Percentiles rank a stretch among this genome's conserved stretches.
Conservation (phyloP, 192 early-diverging fungal genomes). For the Backusella macrospora region DNA sequence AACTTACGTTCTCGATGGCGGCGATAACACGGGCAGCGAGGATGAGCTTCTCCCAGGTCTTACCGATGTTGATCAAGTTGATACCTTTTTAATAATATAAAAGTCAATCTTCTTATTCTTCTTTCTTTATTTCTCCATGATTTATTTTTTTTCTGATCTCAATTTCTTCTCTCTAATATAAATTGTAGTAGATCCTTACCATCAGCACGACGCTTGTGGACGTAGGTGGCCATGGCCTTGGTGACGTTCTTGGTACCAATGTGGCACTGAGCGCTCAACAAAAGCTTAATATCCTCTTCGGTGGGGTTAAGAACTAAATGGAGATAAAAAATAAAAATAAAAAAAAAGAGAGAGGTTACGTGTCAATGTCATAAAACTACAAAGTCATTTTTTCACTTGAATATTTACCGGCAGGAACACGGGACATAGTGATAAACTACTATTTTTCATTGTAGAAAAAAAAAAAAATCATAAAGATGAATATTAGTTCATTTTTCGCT, state of each 20-base stretch:
- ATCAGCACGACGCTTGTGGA: slow-evolving; percentile 95
- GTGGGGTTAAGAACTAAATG: slow-evolving; percentile 65
- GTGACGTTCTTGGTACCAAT: slow-evolving; percentile 97
- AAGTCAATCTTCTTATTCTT: neutral
- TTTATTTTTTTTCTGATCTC: neutral
- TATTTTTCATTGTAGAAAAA: neutral
- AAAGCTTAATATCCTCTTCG: slow-evolving; percentile 90
- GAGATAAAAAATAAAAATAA: neutral
- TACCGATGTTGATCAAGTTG: slow-evolving; percentile 98
- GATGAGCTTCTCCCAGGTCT: slow-evolving; percentile 99
- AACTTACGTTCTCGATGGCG: slow-evolving; percentile 87
- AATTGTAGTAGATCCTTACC: slow-evolving; percentile 49
- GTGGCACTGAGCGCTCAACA: slow-evolving; percentile 96
- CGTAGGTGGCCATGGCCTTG: slow-evolving; percentile 92
- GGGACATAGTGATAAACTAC: slow-evolving; percentile 17
- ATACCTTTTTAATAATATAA: slow-evolving; percentile 58
- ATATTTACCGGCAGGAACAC: slow-evolving; percentile 17
- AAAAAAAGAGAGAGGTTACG: neutral
- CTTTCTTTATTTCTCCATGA: neutral
- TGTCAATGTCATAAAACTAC: neutral
- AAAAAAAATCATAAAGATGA: neutral
- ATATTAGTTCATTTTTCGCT: neutral
- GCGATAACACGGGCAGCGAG: slow-evolving; percentile 98
- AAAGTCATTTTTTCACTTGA: neutral
- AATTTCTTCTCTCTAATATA: no score